phyloP scores from a whole-genome alignment of 805 yeast genomes.

The Saturnispora gosingensis region DNA sequence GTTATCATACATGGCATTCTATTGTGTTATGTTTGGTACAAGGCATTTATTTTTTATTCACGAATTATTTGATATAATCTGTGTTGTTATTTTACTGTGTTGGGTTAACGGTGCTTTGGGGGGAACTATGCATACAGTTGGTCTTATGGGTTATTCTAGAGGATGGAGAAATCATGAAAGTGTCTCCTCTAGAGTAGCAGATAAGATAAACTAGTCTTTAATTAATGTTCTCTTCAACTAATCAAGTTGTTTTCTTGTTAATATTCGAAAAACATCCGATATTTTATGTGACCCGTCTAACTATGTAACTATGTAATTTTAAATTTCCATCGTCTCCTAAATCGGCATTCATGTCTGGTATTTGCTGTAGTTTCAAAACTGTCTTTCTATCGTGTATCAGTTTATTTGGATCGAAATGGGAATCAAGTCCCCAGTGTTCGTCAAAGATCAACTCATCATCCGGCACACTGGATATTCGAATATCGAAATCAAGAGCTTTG shows the following conservation, averaged over 20 bases:
- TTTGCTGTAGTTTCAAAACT: not conserved
- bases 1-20: slow-evolving; percentile 45
- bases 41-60: slow-evolving; percentile 82
- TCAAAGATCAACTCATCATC: slow-evolving; percentile 7
- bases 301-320: slow-evolving; percentile 10
- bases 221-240: not conserved
- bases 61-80: slow-evolving; percentile 57
- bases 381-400: not conserved
- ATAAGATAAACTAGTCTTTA: not conserved
- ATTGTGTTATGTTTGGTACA: slow-evolving; percentile 64
- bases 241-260: not conserved
- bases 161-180: slow-evolving; percentile 4
- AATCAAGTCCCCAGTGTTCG: slow-evolving; percentile 6
- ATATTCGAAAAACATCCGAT: not conserved
- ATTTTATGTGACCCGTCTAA: not conserved
- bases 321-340: slow-evolving; percentile 8
- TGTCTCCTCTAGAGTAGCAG: not conserved
- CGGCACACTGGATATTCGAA: slow-evolving; percentile 6
- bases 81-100: slow-evolving; percentile 39
- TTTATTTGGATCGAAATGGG: slow-evolving; percentile 2
- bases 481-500: not conserved
- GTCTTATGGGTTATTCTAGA: slow-evolving; percentile 8
- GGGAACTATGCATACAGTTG: slow-evolving; percentile 7
- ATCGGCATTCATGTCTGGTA: slow-evolving; percentile 4
- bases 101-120: slow-evolving; percentile 20